These are phyloP conservation scores for Paramecium biaurelia DNA, from an alignment of 73 alveolate genomes.

Conservation along the genomic window DNA sequence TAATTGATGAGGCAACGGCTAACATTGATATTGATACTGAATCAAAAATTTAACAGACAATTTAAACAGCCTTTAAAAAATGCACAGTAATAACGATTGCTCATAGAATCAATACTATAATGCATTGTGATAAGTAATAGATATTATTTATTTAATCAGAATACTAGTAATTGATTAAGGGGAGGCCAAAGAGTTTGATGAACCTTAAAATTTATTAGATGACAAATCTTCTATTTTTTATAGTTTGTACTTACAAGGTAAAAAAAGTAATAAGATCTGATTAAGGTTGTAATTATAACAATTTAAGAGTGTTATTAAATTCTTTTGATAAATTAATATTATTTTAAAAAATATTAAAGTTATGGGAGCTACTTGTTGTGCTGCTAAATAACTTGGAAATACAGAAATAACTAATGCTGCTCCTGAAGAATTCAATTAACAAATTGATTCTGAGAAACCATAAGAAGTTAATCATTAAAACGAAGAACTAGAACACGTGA, in stretches of 20 bases:
- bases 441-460: background rate
- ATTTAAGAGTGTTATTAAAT: background rate
- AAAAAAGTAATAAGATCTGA: background rate
- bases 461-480: background rate
- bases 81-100: conserved; percentile 82
- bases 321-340: background rate
- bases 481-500: background rate
- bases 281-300: background rate
- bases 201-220: conserved; percentile 33
- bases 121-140: conserved; percentile 63
- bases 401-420: background rate
- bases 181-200: conserved; percentile 24
- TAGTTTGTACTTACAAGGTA: background rate
- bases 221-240: conserved; percentile 25
- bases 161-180: conserved; percentile 69
- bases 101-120: conserved; percentile 78
- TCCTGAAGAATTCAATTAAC: background rate
- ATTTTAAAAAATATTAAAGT: background rate
- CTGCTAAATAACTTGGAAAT: background rate
- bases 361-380: conserved; percentile 50
- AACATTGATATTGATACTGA: conserved; percentile 85
- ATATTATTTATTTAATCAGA: background rate
- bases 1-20: conserved; percentile 95
- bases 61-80: conserved; percentile 61
- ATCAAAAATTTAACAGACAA: conserved; percentile 72